Evolutionary conservation across 2,329 filamentous ascomycete genomes (phyloP), one percentile per base, ranked within the genome.

Genomic region (Aulographum hederae): DNA sequence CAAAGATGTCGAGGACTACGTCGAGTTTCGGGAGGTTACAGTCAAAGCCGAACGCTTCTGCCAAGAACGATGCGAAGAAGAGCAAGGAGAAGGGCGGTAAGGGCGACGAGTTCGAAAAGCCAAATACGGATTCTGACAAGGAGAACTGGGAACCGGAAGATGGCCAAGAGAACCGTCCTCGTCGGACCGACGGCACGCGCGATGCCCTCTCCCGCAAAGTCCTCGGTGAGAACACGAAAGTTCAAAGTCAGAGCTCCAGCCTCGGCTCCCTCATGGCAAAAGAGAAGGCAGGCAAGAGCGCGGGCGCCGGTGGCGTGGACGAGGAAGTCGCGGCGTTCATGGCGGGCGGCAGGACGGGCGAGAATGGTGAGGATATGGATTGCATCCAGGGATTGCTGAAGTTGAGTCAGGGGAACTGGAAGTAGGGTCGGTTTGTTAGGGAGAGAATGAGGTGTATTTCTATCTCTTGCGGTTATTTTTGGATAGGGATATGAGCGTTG

Each of bases 331-430:
- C 77, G 38, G 63, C 61, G 3, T 85, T 86, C 51, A 85, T 89
- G 75, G 59, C 63, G 20, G 63, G 63, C 31, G 65, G 68, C 19
- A 63, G 71, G 38, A 71, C 69, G 46, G 69, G 73, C 34, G 56
- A 54, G 26, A 54, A 52, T 8, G 57, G 56, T 14, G 60, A 61
- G 36, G 86, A 94, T 47, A 63, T 92, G 51, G 82, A 91, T 48
- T 91, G 82, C 46, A 76, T 93, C 29, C 81, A 86, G 33, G 82
- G 82, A n/a, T 56, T 95, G 39, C 53, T 94, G 39, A 86, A 80
- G 31, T 62, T 95, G 28, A 91, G 82, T 45, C 80, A 92, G 55
- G 86, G 85, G n/a, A 81, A 81, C 46, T 94, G 85, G 84, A 67
- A 50, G 37, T 61, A 35, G 44, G 15, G n/a, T n/a, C n/a, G n/a